Evolutionary conservation across 192 early-diverging fungal species (phyloP).

Genomic region (Rhizophlyctis rosea): DNA sequence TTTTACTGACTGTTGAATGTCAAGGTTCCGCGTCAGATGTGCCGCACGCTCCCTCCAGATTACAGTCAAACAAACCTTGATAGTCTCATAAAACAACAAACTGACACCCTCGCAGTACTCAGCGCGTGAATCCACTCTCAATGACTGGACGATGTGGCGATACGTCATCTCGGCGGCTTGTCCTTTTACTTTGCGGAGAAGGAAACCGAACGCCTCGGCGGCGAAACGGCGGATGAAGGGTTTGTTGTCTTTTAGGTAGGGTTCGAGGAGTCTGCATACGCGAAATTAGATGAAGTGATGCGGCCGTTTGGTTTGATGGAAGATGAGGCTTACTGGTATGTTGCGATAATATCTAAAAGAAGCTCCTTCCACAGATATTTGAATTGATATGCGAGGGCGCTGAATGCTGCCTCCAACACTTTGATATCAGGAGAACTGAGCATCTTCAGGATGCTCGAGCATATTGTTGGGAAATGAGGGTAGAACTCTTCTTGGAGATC

Average conservation of each 20-base stretch:
- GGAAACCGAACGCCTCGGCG: slow-evolving; percentile 86
- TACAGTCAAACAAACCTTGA: slow-evolving; percentile 49
- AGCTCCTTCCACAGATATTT: slow-evolving; percentile 80
- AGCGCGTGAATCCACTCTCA: slow-evolving; percentile 33
- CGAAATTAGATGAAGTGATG: too few species aligned
- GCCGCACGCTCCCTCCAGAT: not conserved
- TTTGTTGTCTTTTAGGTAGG: slow-evolving; percentile 69
- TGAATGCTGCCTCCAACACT: slow-evolving; percentile 83
- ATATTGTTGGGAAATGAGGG: slow-evolving; percentile 68
- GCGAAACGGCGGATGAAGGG: slow-evolving; percentile 82
- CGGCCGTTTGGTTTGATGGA: too few species aligned
- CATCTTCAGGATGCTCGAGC: slow-evolving; percentile 59
- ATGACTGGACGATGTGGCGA: slow-evolving; percentile 56
- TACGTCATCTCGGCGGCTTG: slow-evolving; percentile 61
- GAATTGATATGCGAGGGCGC: slow-evolving; percentile 86
- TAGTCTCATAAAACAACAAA: slow-evolving; percentile 77
- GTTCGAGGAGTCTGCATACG: slow-evolving; percentile 58
- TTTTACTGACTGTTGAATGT: slow-evolving; percentile 44
- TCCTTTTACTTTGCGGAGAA: slow-evolving; percentile 74
- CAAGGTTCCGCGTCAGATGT: not conserved
- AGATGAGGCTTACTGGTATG: slow-evolving; percentile 57
- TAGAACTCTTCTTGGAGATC: slow-evolving; percentile 93
- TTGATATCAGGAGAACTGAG: slow-evolving; percentile 67
- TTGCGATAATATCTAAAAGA: slow-evolving; percentile 62
- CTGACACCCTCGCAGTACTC: slow-evolving; percentile 71